phyloP scores from a whole-genome alignment of 495 filamentous ascomycete genomes.

The Aspergillus nanangensis region DNA sequence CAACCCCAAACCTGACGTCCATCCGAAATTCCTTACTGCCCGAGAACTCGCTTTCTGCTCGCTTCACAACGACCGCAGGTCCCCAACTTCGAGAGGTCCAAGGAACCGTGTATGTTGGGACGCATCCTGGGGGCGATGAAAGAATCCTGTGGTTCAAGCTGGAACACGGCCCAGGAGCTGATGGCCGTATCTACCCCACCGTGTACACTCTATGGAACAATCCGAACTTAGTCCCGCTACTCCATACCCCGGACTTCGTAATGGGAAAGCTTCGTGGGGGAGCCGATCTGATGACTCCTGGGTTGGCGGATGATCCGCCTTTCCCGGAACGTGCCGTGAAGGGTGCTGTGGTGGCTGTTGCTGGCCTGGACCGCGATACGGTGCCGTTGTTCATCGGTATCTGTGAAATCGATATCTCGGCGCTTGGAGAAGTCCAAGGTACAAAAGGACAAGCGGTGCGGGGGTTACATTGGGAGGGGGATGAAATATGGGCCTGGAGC shows the following conservation, averaged over 20 bases:
- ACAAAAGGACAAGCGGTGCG: constrained; percentile 65
- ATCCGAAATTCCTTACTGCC: constrained; percentile 62
- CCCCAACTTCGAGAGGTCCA: constrained; percentile 59
- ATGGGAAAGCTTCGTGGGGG: constrained; percentile 60
- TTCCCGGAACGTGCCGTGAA: constrained; percentile 60
- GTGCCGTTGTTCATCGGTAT: constrained; percentile 63
- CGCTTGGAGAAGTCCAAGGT: constrained; percentile 54
- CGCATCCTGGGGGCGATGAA: constrained; percentile 51
- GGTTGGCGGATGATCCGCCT: constrained; percentile 63
- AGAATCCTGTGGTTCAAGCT: constrained; percentile 68
- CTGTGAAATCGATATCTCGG: constrained; percentile 63
- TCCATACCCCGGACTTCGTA: constrained; percentile 60
- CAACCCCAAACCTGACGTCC: constrained; percentile 42
- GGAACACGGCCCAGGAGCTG: constrained; percentile 49
- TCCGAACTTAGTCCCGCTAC: constrained; percentile 54
- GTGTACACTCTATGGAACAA: constrained; percentile 69
- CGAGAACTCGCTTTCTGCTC: constrained; percentile 58
- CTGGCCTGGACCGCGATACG: constrained; percentile 53
- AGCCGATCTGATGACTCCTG: constrained; percentile 73
- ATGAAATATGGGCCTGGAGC: constrained; percentile 69
- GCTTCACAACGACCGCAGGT: constrained; percentile 66
- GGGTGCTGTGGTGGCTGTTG: constrained; percentile 61
- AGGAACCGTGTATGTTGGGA: constrained; percentile 63
- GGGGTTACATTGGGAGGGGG: constrained; percentile 67
- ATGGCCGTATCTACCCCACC: constrained; percentile 57